Evolutionary conservation across 2,329 filamentous ascomycete species (phyloP).

Genomic region (Sporothrix phasma): DNA sequence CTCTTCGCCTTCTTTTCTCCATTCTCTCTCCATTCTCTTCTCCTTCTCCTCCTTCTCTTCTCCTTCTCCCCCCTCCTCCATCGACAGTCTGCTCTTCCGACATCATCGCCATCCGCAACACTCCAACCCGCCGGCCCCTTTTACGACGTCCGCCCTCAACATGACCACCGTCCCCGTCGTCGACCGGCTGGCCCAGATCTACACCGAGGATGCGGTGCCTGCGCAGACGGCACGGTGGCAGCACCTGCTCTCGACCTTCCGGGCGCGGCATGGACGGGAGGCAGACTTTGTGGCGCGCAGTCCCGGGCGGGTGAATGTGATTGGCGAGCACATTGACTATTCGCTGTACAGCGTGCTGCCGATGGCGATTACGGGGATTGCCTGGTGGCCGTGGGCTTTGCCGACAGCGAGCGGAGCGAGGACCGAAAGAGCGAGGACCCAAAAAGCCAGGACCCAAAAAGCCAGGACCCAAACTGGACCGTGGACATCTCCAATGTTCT

Average conservation of each 20-base stretch:
- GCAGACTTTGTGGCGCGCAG: conserved; percentile 81
- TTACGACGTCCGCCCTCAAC: background rate
- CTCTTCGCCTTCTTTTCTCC: background rate
- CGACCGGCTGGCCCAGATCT: conserved; percentile 68
- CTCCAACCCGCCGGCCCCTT: background rate
- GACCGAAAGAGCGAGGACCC: conserved; percentile 31
- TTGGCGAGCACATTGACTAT: conserved; percentile 99
- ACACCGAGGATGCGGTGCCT: conserved; percentile 61
- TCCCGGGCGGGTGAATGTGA: conserved; percentile 92
- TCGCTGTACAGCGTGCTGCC: conserved; percentile 92
- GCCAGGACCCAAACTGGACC: conserved; percentile 44
- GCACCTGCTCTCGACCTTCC: conserved; percentile 60
- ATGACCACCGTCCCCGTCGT: conserved; percentile 65
- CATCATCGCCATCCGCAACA: background rate
- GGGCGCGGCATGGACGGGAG: conserved; percentile 54
- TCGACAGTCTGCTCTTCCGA: too few relatives aligned
- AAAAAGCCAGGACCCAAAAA: conserved; percentile 36
- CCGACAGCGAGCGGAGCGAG: background rate
- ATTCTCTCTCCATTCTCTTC: background rate
- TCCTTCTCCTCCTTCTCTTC: background rate
- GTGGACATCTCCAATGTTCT: conserved; percentile 76
- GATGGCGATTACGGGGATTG: conserved; percentile 89
- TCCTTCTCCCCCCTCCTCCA: background rate
- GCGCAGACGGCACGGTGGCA: conserved; percentile 68
- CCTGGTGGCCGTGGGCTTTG: conserved; percentile 64